Conservation (phyloP, 805 yeast genomes). For the Hagleromyces aurorensis region DNA sequence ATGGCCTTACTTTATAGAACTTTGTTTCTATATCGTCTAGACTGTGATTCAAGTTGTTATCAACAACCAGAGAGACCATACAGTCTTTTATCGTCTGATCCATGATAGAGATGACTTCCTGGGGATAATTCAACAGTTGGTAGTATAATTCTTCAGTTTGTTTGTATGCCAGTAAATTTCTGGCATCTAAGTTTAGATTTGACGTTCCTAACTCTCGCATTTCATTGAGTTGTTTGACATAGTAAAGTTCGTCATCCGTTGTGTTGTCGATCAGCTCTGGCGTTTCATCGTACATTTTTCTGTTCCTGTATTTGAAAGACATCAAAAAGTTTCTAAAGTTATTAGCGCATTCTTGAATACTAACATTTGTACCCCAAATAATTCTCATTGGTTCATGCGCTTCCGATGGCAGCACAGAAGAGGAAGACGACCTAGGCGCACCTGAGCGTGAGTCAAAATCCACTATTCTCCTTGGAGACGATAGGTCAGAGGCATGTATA, state of each 20-base stretch:
- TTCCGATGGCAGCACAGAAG: slow-evolving; percentile 28
- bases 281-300: slow-evolving; percentile 40
- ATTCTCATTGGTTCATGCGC: slow-evolving; percentile 75
- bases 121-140: slow-evolving; percentile 88
- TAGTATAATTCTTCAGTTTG: slow-evolving; percentile 72
- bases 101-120: slow-evolving; percentile 95
- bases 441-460: slow-evolving; percentile 35
- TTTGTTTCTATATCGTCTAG: slow-evolving; percentile 67
- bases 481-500: slow-evolving; percentile 61
- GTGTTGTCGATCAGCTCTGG: slow-evolving; percentile 33
- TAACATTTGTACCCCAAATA: slow-evolving; percentile 97
- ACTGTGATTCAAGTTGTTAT: slow-evolving; percentile 41
- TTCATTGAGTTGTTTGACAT: slow-evolving; percentile 61
- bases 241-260: slow-evolving; percentile 66
- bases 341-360: slow-evolving; percentile 78
- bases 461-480: slow-evolving; percentile 65
- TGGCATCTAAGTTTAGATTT: slow-evolving; percentile 77
- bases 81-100: slow-evolving; percentile 91
- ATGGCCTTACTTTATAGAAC: slow-evolving; percentile 85
- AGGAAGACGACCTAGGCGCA: slow-evolving; percentile 21
- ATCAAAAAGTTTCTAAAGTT: slow-evolving; percentile 75
- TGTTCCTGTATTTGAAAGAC: slow-evolving; percentile 71
- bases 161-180: slow-evolving; percentile 67
- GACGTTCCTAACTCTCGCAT: slow-evolving; percentile 76
- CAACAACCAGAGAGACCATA: slow-evolving; percentile 65